Conservation (phyloP, 768 basidiomycete genomes). For the Termitomyces titanicus region DNA sequence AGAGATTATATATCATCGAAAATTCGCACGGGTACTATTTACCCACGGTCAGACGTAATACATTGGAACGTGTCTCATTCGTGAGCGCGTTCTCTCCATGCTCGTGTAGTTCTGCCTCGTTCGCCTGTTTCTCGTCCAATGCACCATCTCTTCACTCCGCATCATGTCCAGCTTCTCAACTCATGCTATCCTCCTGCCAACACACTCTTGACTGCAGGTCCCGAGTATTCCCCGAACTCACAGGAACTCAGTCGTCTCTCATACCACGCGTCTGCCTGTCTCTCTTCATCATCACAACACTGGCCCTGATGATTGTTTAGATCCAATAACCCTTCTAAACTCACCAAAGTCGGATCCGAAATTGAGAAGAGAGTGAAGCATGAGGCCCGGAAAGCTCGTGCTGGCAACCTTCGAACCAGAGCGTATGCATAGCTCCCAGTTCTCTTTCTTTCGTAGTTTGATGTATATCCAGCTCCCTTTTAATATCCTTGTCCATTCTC, state of each 20-base stretch:
- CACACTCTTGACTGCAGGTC: conserved; percentile 67
- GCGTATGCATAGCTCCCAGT: conserved; percentile 51
- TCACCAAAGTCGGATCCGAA: conserved; percentile 71
- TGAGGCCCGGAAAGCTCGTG: conserved; percentile 65
- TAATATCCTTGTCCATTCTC: conserved; percentile 81
- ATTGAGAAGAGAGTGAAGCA: conserved; percentile 68
- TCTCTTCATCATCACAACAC: not conserved
- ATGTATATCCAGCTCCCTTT: conserved; percentile 50
- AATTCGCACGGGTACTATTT: conserved; percentile 5
- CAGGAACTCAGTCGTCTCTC: conserved; percentile 84
- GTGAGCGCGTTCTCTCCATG: conserved; percentile 7
- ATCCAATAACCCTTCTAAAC: conserved; percentile 77
- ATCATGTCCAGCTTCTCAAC: conserved; percentile 79
- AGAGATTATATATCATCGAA: not conserved
- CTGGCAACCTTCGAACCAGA: conserved; percentile 73
- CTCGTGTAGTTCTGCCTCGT: conserved; percentile 13
- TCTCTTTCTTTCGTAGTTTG: conserved; percentile 4
- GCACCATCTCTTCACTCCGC: conserved; percentile 75
- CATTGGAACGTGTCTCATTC: not conserved
- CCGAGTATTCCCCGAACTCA: conserved; percentile 75
- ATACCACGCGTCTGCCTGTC: conserved; percentile 62
- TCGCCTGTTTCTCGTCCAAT: conserved; percentile 30
- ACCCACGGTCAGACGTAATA: conserved; percentile 12
- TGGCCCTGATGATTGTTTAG: conserved; percentile 20
- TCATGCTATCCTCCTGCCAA: conserved; percentile 85